These are phyloP conservation scores for Asclepias syriaca DNA, from an alignment of 257 asterid species.

Conservation along the genomic window DNA sequence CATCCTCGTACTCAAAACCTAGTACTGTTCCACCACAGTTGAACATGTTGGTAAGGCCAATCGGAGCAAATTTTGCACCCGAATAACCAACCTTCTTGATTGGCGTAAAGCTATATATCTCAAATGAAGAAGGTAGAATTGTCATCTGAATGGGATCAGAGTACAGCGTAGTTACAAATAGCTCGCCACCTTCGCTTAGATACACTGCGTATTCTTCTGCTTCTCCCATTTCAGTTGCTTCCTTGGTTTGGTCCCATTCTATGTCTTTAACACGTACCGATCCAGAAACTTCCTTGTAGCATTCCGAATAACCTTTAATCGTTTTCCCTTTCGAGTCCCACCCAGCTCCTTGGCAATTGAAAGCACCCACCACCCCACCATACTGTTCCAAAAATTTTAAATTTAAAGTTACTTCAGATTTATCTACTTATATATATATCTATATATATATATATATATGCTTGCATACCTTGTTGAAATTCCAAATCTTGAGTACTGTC, in stretches of 20 bases:
- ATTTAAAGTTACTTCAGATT: too few species aligned
- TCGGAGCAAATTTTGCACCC: conserved; percentile 48
- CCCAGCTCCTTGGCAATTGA: conserved; percentile 87
- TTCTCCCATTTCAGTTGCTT: conserved; percentile 36
- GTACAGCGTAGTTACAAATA: conserved; percentile 24
- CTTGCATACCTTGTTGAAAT: conserved; percentile 54
- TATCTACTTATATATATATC: too few species aligned
- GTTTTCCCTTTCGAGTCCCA: conserved; percentile 74
- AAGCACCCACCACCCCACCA: conserved; percentile 73
- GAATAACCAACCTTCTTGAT: conserved; percentile 25
- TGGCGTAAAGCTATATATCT: conserved; percentile 62
- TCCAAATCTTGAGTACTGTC: conserved; percentile 70
- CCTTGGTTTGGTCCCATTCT: conserved; percentile 58
- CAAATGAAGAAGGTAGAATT: conserved; percentile 51
- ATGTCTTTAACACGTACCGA: conserved; percentile 38
- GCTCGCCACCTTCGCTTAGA: conserved; percentile 23
- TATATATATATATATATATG: too few species aligned
- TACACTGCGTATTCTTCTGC: conserved; percentile 43
- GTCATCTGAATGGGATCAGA: conserved; percentile 39
- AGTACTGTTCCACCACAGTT: conserved; percentile 58
- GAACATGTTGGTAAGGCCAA: conserved; percentile 61
- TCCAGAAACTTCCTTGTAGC: conserved; percentile 37
- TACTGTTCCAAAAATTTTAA: conserved; percentile 24
- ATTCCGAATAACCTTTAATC: conserved; percentile 61
- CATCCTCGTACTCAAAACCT: conserved; percentile 21